Base-by-base conservation (phyloP, 2,329 filamentous ascomycete genomes). In the Fusarium sp. region DNA sequence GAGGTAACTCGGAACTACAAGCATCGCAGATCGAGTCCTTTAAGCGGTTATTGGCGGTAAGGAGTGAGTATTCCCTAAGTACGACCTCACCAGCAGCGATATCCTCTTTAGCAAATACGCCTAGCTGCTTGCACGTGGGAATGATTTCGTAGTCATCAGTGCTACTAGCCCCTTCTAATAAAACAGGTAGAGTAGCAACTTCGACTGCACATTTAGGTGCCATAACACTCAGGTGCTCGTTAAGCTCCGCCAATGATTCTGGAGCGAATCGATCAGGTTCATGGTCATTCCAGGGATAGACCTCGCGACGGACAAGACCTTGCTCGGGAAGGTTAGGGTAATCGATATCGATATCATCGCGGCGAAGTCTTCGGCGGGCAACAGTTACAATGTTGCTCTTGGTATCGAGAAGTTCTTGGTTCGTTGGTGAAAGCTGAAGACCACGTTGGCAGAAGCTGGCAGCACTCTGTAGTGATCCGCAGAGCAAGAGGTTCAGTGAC, bases 11-110 rank as follows among this genome's bases (percentile, higher is more conserved):
- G 9, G 86, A 84, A 72, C 93, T 93, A 77, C 95, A 98, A 15
- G 94, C 94, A 77, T 98, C 95, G 78, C 95, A 98, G 28, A 95
- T 86, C 6, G 91, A 85, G 65, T 97, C 94, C 75, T 96, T 93
- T 14, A 96, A 86, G 28, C 93, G 89, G 75, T 96, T 96, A 71
- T 95, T 96, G 44, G 93, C 94, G 3, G 94, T 97, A 39, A 99
- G 82, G 9, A 97, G 85, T 10, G 94, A 96, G 62, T 91, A 92
- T 75, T 99, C 96, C 46, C 87, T 83, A 28, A 99, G 85, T 3
- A 97, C 88, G 7, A 85, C 83, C 76, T 96, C 91, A 11, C 91
- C 92, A 0, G 93, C 88, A 1, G 83, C 80, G 36, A 98, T 92
- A 68, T 97, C 90, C 66, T 92, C 86, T 71, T 89, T 92, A 9